Evolutionary conservation across 768 basidiomycete species (phyloP).

Genomic region (Russula ochroleuca): DNA sequence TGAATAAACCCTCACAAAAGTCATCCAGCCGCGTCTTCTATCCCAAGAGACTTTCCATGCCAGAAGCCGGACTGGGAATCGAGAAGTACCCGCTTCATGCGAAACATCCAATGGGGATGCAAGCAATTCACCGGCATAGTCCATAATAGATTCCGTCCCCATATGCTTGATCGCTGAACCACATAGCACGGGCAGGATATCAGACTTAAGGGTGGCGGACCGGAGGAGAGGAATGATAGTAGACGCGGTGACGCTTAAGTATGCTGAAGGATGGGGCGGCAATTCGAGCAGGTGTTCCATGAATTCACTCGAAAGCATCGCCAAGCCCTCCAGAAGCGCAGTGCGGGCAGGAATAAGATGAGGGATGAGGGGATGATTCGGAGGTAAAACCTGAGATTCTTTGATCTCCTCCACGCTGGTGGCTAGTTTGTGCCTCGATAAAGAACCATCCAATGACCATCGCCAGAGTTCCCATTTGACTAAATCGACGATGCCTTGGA

Average conservation of each 20-base stretch:
- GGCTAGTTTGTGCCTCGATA: constrained; percentile 47
- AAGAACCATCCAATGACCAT: constrained; percentile 54
- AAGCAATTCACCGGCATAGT: constrained; percentile 75
- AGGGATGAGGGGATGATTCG: constrained; percentile 61
- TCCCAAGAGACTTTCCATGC: constrained; percentile 93
- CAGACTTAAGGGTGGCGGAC: constrained; percentile 56
- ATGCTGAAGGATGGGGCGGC: constrained; percentile 55
- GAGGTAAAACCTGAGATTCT: constrained; percentile 44
- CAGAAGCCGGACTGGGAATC: constrained; percentile 55
- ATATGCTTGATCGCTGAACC: constrained; percentile 79
- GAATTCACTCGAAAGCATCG: constrained; percentile 77
- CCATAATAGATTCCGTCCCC: constrained; percentile 75
- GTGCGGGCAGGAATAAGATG: constrained; percentile 65
- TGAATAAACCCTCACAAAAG: constrained; percentile 84
- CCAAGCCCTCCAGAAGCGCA: constrained; percentile 69
- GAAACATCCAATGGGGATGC: constrained; percentile 70
- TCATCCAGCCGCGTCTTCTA: constrained; percentile 83
- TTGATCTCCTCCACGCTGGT: constrained; percentile 43
- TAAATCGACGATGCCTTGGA: constrained; percentile 80
- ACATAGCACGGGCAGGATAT: constrained; percentile 74
- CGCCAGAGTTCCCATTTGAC: constrained; percentile 82
- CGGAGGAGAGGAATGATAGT: constrained; percentile 63
- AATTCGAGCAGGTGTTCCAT: constrained; percentile 64
- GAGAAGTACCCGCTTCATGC: constrained; percentile 42
- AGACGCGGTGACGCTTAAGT: constrained; percentile 53